Conservation (phyloP, 2,329 filamentous ascomycete genomes). For the Microdochium trichocladiopsis region DNA sequence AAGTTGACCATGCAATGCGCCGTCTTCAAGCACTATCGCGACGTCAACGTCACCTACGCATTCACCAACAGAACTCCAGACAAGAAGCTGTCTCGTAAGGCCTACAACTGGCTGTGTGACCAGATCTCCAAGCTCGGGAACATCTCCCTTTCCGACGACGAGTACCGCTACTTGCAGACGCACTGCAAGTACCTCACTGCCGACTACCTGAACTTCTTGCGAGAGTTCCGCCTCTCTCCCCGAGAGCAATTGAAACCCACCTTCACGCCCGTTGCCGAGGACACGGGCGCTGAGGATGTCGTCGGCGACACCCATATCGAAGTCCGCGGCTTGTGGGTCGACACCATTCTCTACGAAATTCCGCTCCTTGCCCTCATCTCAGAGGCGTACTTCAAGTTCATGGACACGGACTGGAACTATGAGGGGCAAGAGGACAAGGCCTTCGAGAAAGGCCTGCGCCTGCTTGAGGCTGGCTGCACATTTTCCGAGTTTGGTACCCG, state of each 20-base stretch:
- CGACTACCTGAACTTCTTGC: slow-evolving; percentile 75
- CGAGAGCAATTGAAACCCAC: slow-evolving; percentile 69
- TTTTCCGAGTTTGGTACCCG: slow-evolving; percentile 94
- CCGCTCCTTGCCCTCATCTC: slow-evolving; percentile 86
- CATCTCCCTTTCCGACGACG: slow-evolving; percentile 70
- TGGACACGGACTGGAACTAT: slow-evolving; percentile 88
- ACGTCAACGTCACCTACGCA: slow-evolving; percentile 77
- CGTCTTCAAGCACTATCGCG: slow-evolving; percentile 84
- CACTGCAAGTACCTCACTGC: slow-evolving; percentile 75
- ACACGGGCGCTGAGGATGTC: slow-evolving; percentile 57
- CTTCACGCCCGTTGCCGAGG: slow-evolving; percentile 49
- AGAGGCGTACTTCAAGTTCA: slow-evolving; percentile 96
- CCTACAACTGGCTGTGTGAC: slow-evolving; percentile 76
- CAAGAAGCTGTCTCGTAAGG: slow-evolving; percentile 79
- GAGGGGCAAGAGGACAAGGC: slow-evolving; percentile 81
- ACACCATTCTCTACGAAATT: slow-evolving; percentile 97
- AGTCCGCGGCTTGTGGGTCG: slow-evolving; percentile 79
- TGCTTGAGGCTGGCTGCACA: slow-evolving; percentile 77
- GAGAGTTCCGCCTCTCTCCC: slow-evolving; percentile 74
- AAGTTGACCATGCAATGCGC: slow-evolving; percentile 99
- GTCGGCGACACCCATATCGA: slow-evolving; percentile 70
- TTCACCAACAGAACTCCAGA: slow-evolving; percentile 95
- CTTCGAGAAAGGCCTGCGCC: slow-evolving; percentile 67
- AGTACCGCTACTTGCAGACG: slow-evolving; percentile 69
- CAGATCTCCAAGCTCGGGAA: slow-evolving; percentile 83